Conservation (phyloP, 2,329 filamentous ascomycete species). For the Cordyceps tenuipes region DNA sequence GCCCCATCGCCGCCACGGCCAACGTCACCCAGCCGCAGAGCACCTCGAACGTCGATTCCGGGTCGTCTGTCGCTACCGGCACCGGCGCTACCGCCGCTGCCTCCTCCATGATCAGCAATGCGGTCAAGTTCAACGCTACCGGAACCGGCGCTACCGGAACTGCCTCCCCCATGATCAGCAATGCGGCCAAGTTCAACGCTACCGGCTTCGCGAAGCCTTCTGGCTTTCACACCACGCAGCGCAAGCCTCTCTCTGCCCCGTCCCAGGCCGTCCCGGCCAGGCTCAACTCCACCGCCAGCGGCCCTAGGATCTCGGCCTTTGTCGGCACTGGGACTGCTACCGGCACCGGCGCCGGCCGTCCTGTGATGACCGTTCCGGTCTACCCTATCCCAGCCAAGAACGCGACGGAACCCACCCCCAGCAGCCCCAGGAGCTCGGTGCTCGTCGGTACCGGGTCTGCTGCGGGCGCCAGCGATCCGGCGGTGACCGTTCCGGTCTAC, state of each 20-base stretch:
- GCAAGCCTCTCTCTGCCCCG: neutral
- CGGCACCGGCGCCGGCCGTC: neutral
- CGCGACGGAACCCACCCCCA: neutral
- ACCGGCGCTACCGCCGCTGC: neutral
- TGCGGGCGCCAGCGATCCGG: neutral
- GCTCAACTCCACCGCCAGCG: neutral
- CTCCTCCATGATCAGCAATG: no score
- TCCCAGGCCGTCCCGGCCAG: neutral
- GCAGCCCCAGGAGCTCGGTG: neutral
- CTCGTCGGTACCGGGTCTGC: neutral
- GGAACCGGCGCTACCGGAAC: no score
- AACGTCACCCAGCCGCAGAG: neutral
- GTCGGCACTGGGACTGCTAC: neutral
- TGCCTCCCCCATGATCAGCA: neutral
- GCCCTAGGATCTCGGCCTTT: neutral
- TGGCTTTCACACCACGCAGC: neutral
- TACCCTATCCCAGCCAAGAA: neutral
- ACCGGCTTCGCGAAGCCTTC: neutral
- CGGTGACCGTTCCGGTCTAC: neutral
- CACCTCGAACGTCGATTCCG: conserved; percentile 9
- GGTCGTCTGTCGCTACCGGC: neutral
- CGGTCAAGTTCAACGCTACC: no score
- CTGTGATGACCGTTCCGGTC: neutral
- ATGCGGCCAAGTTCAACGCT: neutral
- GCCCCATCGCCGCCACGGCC: neutral